Percentiles rank a stretch among this genome's conserved stretches.
Conservation (phyloP, 352 stramenopile species). For the Globisporangium nodosum region DNA sequence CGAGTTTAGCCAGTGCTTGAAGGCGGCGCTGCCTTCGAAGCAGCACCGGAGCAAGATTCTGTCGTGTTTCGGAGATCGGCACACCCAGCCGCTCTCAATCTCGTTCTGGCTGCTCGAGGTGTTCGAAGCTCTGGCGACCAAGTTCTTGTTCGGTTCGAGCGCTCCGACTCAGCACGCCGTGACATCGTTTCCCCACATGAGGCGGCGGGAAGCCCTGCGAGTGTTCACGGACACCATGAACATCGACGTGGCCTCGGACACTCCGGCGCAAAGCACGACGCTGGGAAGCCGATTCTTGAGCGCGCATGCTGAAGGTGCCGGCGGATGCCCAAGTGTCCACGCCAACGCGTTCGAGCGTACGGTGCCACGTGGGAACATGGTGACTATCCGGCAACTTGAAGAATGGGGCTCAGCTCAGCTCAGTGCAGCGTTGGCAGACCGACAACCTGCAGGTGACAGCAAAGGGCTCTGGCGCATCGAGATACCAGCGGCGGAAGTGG, state of each 20-base stretch:
- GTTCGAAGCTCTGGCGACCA: constrained; percentile 8
- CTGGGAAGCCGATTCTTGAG: constrained; percentile 9
- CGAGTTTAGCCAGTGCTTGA: background rate
- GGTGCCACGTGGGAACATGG: background rate
- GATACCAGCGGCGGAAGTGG: constrained; percentile 17
- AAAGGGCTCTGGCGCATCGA: constrained; percentile 4
- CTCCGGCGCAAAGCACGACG: constrained; percentile 1
- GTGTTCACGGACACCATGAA: constrained; percentile 1
- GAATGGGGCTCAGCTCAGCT: constrained; percentile 1
- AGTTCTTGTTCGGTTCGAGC: constrained; percentile 9
- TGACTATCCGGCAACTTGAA: constrained; percentile 3
- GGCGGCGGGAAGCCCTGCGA: constrained; percentile 6
- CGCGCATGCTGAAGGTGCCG: background rate
- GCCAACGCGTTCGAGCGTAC: background rate
- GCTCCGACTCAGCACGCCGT: background rate
- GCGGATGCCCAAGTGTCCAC: constrained; percentile 7
- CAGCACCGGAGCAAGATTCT: constrained; percentile 3
- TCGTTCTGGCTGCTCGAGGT: constrained; percentile 8
- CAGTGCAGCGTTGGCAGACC: background rate
- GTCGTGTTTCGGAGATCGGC: constrained; percentile 7
- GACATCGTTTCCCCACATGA: constrained; percentile 5
- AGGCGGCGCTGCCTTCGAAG: background rate
- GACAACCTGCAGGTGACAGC: background rate
- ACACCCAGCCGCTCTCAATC: constrained; percentile 1
- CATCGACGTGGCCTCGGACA: background rate